Conservation (phyloP, 768 basidiomycete species). For the Russula sp. region DNA sequence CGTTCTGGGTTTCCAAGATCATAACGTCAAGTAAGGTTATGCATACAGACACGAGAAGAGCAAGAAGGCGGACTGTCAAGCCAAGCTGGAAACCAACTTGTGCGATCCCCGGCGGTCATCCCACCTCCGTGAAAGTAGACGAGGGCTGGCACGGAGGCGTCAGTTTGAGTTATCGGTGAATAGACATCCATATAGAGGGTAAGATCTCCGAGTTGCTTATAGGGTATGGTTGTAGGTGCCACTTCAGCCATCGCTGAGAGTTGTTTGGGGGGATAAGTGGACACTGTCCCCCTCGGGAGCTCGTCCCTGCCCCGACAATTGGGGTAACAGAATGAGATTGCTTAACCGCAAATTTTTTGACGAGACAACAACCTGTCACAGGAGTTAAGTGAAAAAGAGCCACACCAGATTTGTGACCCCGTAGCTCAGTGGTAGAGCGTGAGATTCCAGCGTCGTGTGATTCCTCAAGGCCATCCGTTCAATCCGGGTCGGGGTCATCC, state of each 20-base stretch:
- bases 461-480: slow-evolving; percentile 21
- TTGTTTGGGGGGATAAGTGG: not conserved
- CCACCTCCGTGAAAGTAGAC: slow-evolving; percentile 49
- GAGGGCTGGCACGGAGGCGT: slow-evolving; percentile 25
- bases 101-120: slow-evolving; percentile 49
- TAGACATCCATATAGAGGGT: slow-evolving; percentile 33
- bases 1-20: slow-evolving; percentile 34
- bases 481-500: slow-evolving; percentile 16
- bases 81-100: slow-evolving; percentile 63
- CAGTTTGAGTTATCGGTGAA: slow-evolving; percentile 29
- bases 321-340: not conserved
- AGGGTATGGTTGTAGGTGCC: slow-evolving; percentile 26
- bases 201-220: slow-evolving; percentile 29
- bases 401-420: not conserved
- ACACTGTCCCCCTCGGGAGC: not conserved
- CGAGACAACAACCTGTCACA: not conserved
- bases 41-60: not conserved
- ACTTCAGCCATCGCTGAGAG: not conserved
- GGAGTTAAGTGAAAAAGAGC: not conserved
- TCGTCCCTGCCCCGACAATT: not conserved
- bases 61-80: slow-evolving; percentile 37
- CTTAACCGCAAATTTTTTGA: no score
- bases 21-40: not conserved
- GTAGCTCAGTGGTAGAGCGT: slow-evolving; percentile 12
- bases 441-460: not conserved